phyloP scores from a whole-genome alignment of 2,329 filamentous ascomycete species.

The Fusarium azukiicola region DNA sequence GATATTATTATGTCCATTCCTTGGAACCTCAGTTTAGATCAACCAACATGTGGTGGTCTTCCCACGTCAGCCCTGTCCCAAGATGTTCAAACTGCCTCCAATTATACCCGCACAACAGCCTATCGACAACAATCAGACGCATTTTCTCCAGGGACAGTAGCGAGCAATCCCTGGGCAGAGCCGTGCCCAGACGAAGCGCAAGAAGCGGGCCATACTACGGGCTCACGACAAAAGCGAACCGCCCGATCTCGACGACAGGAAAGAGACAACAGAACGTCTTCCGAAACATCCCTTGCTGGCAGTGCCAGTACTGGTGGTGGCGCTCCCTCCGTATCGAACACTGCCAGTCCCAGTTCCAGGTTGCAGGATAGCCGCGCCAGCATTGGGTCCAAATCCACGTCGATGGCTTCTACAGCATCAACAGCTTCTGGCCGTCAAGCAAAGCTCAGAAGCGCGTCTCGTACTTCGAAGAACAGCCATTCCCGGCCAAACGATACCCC shows the following conservation, averaged over 20 bases:
- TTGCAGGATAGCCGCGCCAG: slow-evolving; percentile 53
- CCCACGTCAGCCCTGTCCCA: too few species aligned
- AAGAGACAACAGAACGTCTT: slow-evolving; percentile 47
- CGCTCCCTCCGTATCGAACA: slow-evolving; percentile 47
- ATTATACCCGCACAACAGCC: too few species aligned
- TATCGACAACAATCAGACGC: too few species aligned
- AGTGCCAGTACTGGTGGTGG: slow-evolving; percentile 46
- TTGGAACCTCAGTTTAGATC: too few species aligned
- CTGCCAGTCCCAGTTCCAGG: slow-evolving; percentile 49
- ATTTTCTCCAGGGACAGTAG: not conserved
- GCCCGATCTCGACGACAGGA: slow-evolving; percentile 43
- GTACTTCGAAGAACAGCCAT: slow-evolving; percentile 54
- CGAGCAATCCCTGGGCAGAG: slow-evolving; percentile 53
- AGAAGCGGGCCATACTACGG: slow-evolving; percentile 28
- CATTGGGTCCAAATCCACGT: slow-evolving; percentile 48
- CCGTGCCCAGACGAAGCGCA: slow-evolving; percentile 37
- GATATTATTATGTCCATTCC: too few species aligned
- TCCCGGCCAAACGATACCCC: slow-evolving; percentile 52
- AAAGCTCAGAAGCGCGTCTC: slow-evolving; percentile 55
- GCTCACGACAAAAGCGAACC: slow-evolving; percentile 39
- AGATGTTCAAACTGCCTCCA: too few species aligned
- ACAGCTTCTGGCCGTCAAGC: slow-evolving; percentile 52
- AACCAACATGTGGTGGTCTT: too few species aligned
- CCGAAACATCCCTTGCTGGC: slow-evolving; percentile 42
- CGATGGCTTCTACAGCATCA: slow-evolving; percentile 50